A percentile compares a stretch with the other conserved stretches of the same genome.
Evolutionary conservation across 2,329 filamentous ascomycete genomes (phyloP).

Genomic region (Lecanicillium sp.): DNA sequence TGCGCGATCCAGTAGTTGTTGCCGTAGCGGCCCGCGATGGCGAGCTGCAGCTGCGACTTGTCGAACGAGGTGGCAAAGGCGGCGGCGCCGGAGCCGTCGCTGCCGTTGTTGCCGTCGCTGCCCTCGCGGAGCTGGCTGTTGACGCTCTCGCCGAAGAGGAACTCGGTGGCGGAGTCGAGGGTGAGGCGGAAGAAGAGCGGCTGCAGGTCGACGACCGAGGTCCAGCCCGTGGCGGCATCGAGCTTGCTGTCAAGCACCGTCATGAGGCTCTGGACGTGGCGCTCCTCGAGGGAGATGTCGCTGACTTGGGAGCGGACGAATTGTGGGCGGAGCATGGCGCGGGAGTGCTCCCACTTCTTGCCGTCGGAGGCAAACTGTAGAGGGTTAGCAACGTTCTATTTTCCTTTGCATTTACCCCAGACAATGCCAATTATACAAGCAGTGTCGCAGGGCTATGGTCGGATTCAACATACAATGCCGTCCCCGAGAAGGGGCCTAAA

Average conservation of each 20-base stretch:
- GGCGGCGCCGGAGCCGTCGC: constrained; percentile 12
- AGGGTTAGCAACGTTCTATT: background rate
- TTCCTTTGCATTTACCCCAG: too few species aligned
- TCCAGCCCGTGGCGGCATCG: constrained; percentile 28
- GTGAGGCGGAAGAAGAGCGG: constrained; percentile 44
- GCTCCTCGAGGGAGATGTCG: constrained; percentile 36
- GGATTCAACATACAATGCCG: constrained; percentile 29
- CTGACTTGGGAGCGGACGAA: constrained; percentile 38
- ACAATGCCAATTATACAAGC: too few species aligned
- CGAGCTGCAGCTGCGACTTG: constrained; percentile 35
- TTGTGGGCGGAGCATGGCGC: constrained; percentile 34
- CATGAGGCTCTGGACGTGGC: constrained; percentile 28
- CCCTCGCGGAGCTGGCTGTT: constrained; percentile 28
- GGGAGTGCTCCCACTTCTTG: constrained; percentile 31
- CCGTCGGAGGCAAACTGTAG: constrained; percentile 29
- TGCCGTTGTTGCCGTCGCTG: constrained; percentile 21
- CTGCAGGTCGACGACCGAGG: constrained; percentile 35
- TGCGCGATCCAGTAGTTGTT: constrained; percentile 40
- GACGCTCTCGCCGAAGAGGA: constrained; percentile 56
- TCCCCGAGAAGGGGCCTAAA: constrained; percentile 37
- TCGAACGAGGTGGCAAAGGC: constrained; percentile 30
- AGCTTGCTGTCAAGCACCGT: constrained; percentile 18
- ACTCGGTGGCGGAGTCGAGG: constrained; percentile 44
- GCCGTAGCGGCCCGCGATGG: constrained; percentile 45
- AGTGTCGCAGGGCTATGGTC: too few species aligned